Percentiles rank a stretch among this genome's conserved stretches.
phyloP scores from a whole-genome alignment of 192 early-diverging fungal species.

The Phlyctochytrium bullatum region DNA sequence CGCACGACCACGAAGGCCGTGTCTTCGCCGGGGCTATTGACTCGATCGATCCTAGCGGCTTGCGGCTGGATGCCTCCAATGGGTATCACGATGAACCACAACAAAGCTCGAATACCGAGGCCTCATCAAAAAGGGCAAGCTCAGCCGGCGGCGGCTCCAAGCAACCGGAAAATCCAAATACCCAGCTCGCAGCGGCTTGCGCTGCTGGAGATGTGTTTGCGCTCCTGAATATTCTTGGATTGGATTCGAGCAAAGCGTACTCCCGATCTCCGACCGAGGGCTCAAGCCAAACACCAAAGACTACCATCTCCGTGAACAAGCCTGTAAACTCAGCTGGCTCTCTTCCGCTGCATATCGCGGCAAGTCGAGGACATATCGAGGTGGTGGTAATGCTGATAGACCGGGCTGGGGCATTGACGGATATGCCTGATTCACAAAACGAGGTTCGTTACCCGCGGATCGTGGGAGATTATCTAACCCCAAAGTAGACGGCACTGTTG shows the following conservation, averaged over 20 bases:
- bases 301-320: not conserved
- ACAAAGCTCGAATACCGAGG: not conserved
- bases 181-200: not conserved
- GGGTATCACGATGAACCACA: not conserved
- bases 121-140: not conserved
- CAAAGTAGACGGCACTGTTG: slow-evolving; percentile 61
- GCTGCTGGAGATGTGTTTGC: not conserved
- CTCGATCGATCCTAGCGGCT: too few species aligned
- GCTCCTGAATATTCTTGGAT: not conserved
- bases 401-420: slow-evolving; percentile 54
- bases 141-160: not conserved
- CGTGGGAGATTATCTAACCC: not conserved
- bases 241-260: too few species aligned
- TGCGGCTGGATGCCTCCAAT: too few species aligned
- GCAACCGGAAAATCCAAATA: not conserved
- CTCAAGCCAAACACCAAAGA: too few species aligned
- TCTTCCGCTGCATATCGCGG: slow-evolving; percentile 2
- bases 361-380: slow-evolving; percentile 6
- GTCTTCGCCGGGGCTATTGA: not conserved
- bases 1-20: not conserved
- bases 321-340: not conserved
- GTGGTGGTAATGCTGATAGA: slow-evolving; percentile 31
- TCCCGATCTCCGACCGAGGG: too few species aligned
- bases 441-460: slow-evolving; percentile 46
- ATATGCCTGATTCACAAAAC: slow-evolving; percentile 62